phyloP scores from a whole-genome alignment of 75 land plant genomes.

The Selaginella moellendorffii region DNA sequence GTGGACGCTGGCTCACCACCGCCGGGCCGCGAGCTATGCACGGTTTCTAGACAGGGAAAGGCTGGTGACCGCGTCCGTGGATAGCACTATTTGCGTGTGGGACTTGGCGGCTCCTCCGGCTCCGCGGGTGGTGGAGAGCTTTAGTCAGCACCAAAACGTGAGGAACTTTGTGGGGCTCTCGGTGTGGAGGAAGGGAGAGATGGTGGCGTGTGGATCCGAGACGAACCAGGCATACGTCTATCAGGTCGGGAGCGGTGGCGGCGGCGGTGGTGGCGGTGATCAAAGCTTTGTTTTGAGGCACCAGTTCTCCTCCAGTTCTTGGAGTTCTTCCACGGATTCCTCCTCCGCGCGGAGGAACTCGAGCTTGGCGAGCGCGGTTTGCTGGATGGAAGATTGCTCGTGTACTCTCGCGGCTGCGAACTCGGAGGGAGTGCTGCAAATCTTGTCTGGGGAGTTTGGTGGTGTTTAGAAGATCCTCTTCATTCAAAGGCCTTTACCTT shows the following conservation, averaged over 20 bases:
- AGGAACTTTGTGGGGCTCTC: slow-evolving; percentile 54
- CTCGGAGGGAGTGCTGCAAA: slow-evolving; percentile 44
- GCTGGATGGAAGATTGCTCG: slow-evolving; percentile 36
- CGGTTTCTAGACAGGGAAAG: slow-evolving; percentile 22
- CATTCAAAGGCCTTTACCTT: too few species aligned
- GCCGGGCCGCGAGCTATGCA: slow-evolving; percentile 41
- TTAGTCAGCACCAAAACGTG: slow-evolving; percentile 36
- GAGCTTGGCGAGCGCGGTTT: slow-evolving; percentile 39
- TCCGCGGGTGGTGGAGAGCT: slow-evolving; percentile 17
- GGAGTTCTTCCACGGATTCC: neutral
- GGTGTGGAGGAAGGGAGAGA: slow-evolving; percentile 36
- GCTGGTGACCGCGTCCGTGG: slow-evolving; percentile 38
- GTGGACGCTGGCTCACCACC: slow-evolving; percentile 25
- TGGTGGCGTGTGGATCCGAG: slow-evolving; percentile 66
- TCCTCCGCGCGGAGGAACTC: neutral
- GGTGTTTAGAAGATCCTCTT: too few species aligned
- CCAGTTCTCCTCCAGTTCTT: neutral
- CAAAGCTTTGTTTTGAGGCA: neutral
- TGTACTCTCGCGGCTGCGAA: slow-evolving; percentile 62
- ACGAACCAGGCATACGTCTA: slow-evolving; percentile 54
- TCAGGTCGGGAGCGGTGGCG: slow-evolving; percentile 4
- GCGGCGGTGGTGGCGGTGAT: too few species aligned
- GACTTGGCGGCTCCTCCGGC: slow-evolving; percentile 7
- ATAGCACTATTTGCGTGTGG: slow-evolving; percentile 52
- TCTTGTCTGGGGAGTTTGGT: slow-evolving; percentile 32